These are phyloP conservation scores for Fusarium ramigenum DNA, from an alignment of 2,329 filamentous ascomycete genomes.

Conservation along the genomic window DNA sequence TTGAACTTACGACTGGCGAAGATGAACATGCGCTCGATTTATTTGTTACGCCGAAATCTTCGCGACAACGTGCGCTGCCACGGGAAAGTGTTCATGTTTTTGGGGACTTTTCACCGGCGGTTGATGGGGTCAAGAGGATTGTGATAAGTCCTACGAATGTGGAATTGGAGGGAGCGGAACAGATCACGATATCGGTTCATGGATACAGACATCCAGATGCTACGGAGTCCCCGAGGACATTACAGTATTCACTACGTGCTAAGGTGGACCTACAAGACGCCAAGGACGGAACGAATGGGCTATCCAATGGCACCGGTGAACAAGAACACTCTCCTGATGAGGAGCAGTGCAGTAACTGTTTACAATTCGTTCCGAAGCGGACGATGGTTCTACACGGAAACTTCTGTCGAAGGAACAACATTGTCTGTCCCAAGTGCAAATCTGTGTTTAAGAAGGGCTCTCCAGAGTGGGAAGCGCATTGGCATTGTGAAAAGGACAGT, in stretches of 20 bases:
- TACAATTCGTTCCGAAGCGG: conserved; percentile 82
- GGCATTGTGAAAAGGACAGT: conserved; percentile 86
- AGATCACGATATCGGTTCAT: conserved; percentile 79
- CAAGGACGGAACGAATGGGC: not conserved
- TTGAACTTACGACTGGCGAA: conserved; percentile 69
- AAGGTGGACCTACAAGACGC: conserved; percentile 37
- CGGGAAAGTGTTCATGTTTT: conserved; percentile 82
- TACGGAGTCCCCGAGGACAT: conserved; percentile 3
- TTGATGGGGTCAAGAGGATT: conserved; percentile 59
- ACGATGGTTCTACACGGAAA: conserved; percentile 91
- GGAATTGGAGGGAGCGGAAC: conserved; percentile 80
- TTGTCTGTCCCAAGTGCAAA: conserved; percentile 78
- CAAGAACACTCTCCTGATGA: conserved; percentile 65
- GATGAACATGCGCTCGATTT: conserved; percentile 73
- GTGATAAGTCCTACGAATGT: conserved; percentile 77
- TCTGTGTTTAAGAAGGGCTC: conserved; percentile 89
- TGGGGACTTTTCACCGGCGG: conserved; percentile 67
- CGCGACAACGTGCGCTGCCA: conserved; percentile 76
- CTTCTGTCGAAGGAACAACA: conserved; percentile 94
- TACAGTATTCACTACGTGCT: conserved; percentile 47
- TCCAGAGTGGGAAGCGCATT: conserved; percentile 79
- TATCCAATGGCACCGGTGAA: conserved; percentile 16
- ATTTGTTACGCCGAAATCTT: conserved; percentile 79
- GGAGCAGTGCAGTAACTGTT: conserved; percentile 86
- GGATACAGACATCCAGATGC: conserved; percentile 57